These are phyloP conservation scores for Bolboschoenus planiculmis DNA, from an alignment of 176 grass and related monocot genomes.

Conservation along the genomic window DNA sequence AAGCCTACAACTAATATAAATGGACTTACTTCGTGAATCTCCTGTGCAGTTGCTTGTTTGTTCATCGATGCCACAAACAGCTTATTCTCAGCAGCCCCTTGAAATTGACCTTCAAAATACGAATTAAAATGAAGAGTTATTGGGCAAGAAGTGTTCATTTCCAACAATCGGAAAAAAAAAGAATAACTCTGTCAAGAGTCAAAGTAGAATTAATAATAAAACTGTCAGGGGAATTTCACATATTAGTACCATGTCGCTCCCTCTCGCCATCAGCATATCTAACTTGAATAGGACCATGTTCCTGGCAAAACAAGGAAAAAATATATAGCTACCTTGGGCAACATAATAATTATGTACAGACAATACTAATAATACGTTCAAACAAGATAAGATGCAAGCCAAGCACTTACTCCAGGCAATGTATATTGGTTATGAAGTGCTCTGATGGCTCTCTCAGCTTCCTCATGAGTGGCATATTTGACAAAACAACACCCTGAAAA, in stretches of 20 bases:
- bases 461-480: constrained; percentile 89
- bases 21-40: constrained; percentile 77
- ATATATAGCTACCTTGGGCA: neutral
- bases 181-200: neutral
- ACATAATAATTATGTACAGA: neutral
- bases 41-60: constrained; percentile 76
- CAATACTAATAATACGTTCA: constrained; percentile 24
- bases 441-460: constrained; percentile 91
- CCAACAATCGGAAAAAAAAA: neutral
- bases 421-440: constrained; percentile 91
- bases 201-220: constrained; percentile 10
- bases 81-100: constrained; percentile 80
- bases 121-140: constrained; percentile 1
- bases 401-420: constrained; percentile 70
- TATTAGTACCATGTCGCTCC: constrained; percentile 75
- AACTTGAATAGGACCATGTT: constrained; percentile 83
- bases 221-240: neutral
- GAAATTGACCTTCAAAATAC: constrained; percentile 29
- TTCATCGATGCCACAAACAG: constrained; percentile 95
- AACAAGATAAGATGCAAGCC: neutral
- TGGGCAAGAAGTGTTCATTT: neutral
- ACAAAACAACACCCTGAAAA: constrained; percentile 97
- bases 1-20: neutral
- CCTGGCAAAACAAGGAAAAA: constrained; percentile 42
- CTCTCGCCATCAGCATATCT: constrained; percentile 98